These are phyloP conservation scores for Prunus mira DNA, from an alignment of 306 rosid species.

Conservation along the genomic window DNA sequence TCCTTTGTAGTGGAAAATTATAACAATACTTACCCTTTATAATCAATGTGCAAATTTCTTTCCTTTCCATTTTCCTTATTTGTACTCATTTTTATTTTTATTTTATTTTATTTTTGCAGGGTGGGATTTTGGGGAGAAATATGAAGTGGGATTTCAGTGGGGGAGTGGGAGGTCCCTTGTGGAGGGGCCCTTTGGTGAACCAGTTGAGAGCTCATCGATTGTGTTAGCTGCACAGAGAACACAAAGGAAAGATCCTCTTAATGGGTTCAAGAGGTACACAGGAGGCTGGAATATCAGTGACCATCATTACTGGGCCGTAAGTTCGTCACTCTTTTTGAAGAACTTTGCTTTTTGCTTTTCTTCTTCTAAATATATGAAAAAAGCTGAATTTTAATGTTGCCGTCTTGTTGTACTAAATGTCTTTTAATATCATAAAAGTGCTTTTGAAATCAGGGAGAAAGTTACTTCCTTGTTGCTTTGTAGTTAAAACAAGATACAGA, in stretches of 20 bases:
- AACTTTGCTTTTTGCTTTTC: neutral
- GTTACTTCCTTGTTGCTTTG: neutral
- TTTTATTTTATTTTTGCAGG: conserved; percentile 9
- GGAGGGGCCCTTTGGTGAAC: conserved; percentile 39
- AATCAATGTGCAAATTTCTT: neutral
- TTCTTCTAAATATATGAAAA: neutral
- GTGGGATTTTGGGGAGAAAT: conserved; percentile 27
- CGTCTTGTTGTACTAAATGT: neutral
- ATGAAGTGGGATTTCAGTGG: conserved; percentile 16
- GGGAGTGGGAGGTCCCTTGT: conserved; percentile 25
- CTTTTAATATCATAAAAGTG: neutral
- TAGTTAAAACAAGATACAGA: neutral
- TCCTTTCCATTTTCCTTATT: neutral
- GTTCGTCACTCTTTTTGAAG: neutral
- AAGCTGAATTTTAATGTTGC: neutral
- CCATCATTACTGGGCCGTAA: conserved; percentile 63
- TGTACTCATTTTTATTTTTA: neutral
- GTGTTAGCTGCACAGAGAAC: conserved; percentile 47
- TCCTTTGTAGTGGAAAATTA: no score
- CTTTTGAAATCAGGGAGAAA: neutral
- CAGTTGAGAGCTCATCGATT: conserved; percentile 32
- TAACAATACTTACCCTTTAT: no score
- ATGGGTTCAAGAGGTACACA: conserved; percentile 40
- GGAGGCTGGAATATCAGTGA: conserved; percentile 55
- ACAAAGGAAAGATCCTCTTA: conserved; percentile 47